These are phyloP conservation scores for Claviceps cyperi DNA, from an alignment of 2,329 filamentous ascomycete species.

Conservation along the genomic window DNA sequence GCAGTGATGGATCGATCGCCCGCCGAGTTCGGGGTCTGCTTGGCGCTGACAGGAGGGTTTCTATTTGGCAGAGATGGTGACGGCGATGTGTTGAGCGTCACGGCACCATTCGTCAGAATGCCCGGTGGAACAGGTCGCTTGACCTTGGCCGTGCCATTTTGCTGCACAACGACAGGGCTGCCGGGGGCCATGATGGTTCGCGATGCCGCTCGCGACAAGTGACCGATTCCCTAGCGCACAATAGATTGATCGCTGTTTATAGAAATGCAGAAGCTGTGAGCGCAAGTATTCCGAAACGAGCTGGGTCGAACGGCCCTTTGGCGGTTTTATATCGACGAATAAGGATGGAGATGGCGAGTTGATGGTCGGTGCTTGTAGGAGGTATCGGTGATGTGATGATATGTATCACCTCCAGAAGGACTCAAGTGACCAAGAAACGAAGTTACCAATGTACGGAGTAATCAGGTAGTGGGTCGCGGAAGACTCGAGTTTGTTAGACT, in stretches of 20 bases:
- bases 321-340: not conserved
- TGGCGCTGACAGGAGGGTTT: slow-evolving; percentile 33
- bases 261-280: not conserved
- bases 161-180: slow-evolving; percentile 29
- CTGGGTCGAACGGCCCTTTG: slow-evolving; percentile 1
- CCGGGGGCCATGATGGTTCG: slow-evolving; percentile 38
- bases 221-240: slow-evolving; percentile 2
- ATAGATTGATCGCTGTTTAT: not conserved
- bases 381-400: slow-evolving; percentile 3
- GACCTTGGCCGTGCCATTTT: slow-evolving; percentile 39
- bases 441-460: slow-evolving; percentile 3
- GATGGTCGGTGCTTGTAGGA: not conserved
- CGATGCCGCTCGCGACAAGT: slow-evolving; percentile 4
- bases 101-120: slow-evolving; percentile 50
- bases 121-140: slow-evolving; percentile 54
- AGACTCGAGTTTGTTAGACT: slow-evolving; percentile 5
- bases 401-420: slow-evolving; percentile 7
- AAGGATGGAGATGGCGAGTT: not conserved
- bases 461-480: slow-evolving; percentile 7
- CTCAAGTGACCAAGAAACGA: slow-evolving; percentile 1
- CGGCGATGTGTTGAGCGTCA: slow-evolving; percentile 43
- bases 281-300: slow-evolving; percentile 6
- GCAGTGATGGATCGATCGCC: slow-evolving; percentile 24
- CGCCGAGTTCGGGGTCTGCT: slow-evolving; percentile 21
- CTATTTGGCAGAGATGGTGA: slow-evolving; percentile 43